phyloP scores from a whole-genome alignment of 495 filamentous ascomycete genomes.

The Penicillium roqueforti region DNA sequence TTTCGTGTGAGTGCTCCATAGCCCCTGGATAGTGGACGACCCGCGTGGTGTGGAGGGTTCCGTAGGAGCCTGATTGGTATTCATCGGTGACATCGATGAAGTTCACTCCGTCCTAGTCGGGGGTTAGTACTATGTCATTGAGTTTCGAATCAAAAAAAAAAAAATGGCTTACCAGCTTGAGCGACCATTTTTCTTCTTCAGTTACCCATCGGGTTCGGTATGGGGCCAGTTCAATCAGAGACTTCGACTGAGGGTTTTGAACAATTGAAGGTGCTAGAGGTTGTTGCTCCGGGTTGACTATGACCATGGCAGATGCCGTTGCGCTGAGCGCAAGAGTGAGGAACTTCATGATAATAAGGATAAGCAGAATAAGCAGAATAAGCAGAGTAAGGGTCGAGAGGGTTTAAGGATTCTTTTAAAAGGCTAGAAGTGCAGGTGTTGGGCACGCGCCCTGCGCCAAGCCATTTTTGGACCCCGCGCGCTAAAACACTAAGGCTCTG shows the following conservation, averaged over 20 bases:
- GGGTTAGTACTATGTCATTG: background rate
- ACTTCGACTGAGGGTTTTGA: conserved; percentile 48
- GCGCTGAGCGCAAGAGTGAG: conserved; percentile 30
- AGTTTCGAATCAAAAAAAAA: too few relatives aligned
- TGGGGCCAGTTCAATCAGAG: conserved; percentile 82
- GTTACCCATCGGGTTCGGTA: conserved; percentile 80
- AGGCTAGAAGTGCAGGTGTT: background rate
- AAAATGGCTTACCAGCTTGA: conserved; percentile 64
- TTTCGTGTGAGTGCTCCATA: conserved; percentile 58
- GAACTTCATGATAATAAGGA: conserved; percentile 31
- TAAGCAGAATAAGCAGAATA: background rate
- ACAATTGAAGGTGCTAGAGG: conserved; percentile 31
- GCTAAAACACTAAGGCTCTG: conserved; percentile 8
- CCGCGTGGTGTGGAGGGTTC: conserved; percentile 27
- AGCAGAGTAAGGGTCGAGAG: background rate
- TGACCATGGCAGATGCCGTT: conserved; percentile 29
- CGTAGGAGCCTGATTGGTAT: conserved; percentile 33
- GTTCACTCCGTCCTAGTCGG: conserved; percentile 66
- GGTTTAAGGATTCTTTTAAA: conserved; percentile 2
- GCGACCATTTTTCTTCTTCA: conserved; percentile 90
- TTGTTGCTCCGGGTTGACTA: conserved; percentile 38
- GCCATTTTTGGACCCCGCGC: conserved; percentile 22
- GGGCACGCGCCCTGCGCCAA: conserved; percentile 18
- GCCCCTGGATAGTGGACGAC: conserved; percentile 60
- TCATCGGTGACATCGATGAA: conserved; percentile 94